phyloP scores from a whole-genome alignment of 768 basidiomycete species.

The Myochromella boudieri region DNA sequence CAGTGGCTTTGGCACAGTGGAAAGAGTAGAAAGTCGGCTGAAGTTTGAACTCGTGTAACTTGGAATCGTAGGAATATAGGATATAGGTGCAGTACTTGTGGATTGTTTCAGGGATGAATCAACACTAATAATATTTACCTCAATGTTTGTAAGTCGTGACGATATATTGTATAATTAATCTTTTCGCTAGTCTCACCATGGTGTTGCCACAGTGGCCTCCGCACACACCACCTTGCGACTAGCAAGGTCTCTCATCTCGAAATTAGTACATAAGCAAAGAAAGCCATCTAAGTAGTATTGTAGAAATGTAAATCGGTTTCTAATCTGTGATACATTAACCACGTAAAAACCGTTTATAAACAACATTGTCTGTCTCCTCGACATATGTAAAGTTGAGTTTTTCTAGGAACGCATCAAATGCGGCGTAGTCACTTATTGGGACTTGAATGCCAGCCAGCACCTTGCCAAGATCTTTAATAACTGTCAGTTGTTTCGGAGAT shows the following conservation, averaged over 20 bases:
- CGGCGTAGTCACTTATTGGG: constrained; percentile 60
- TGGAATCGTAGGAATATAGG: neutral
- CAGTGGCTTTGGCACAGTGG: constrained; percentile 28
- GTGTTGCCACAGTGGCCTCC: no score
- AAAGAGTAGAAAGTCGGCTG: constrained; percentile 19
- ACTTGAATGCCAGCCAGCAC: constrained; percentile 95
- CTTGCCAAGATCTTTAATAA: constrained; percentile 78
- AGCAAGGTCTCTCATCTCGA: no score
- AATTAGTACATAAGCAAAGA: no score
- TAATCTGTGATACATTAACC: constrained; percentile 27
- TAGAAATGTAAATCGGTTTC: no score
- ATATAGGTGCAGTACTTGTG: no score
- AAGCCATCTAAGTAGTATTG: no score
- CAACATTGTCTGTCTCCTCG: constrained; percentile 89
- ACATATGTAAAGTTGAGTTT: constrained; percentile 85
- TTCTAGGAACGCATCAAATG: constrained; percentile 74
- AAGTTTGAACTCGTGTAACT: constrained; percentile 12
- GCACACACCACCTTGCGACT: no score
- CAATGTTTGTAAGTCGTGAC: constrained; percentile 9
- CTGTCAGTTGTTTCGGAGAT: constrained; percentile 5
- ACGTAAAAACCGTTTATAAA: constrained; percentile 74
- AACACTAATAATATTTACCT: constrained; percentile 5
- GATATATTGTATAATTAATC: no score
- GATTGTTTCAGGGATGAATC: no score
- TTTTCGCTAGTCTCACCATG: no score